Base-by-base conservation (phyloP, 768 basidiomycete species). In the Melanogaster broomeanus region DNA sequence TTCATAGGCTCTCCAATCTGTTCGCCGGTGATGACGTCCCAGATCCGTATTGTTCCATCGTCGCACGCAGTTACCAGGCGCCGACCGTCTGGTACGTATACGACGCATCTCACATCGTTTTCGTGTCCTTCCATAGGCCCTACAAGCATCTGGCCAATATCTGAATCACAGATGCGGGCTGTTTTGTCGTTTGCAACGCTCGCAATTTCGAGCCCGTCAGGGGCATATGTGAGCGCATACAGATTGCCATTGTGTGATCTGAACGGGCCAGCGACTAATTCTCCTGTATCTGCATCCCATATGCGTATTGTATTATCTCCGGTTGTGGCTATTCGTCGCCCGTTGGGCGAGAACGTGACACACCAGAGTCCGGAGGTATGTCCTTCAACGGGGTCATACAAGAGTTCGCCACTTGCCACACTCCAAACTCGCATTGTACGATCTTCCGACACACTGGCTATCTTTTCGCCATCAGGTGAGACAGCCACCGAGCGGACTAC, bases 211-310 rank as follows among this genome's bases (percentile, higher is more conserved):
- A 64, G 64, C 25, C 64, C 62, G 22, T 66, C 64, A 30, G 64
- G 64, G 48, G 57, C 57, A 21, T 53, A 81, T 72, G 82, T 45
- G 79, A 66, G 57, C 51, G 64, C 55, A 45, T 66, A 67, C 8
- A 64, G 62, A 49, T 64, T 66, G 62, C 62, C 62, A 49, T 64
- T 60, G 65, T 66, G 65, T 27, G 62, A 66, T 40, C 60, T 55
- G 52, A 70, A 66, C 7, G 59, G 66, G 42, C 62, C 66, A 45
- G 55, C 52, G 51, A 62, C 51, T 45, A 64, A 38, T 28, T 56
- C 42, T 10, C 62, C 66, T 22, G 64, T 61, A 43, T 60, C 55
- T 31, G 62, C 49, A 52, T 71, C 62, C 68, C 68, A 71, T 48
- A 71, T 45, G 49, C 61, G 58, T 44, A 71, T 61, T 5, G 63